A percentile compares a stretch with the other conserved stretches of the same genome.
These are phyloP conservation scores for Fibroporia radiculosa DNA, from an alignment of 768 basidiomycete species.

Conservation along the genomic window DNA sequence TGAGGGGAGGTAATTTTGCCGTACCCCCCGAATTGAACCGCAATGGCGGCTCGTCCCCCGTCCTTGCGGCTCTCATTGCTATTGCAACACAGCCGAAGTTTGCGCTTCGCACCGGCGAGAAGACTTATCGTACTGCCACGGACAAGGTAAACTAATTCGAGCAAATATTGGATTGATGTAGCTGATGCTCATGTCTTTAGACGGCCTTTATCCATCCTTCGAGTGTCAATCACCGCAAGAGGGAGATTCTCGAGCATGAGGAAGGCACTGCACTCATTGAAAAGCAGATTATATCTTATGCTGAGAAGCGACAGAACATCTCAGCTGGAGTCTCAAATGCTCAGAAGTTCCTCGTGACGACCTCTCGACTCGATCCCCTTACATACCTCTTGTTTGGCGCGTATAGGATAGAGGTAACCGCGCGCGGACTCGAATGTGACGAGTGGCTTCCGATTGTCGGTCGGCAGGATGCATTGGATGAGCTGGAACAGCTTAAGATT, in stretches of 20 bases:
- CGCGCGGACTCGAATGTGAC: constrained; percentile 78
- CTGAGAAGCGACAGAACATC: constrained; percentile 78
- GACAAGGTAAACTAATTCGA: constrained; percentile 61
- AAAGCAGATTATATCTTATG: constrained; percentile 75
- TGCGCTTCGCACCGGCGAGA: constrained; percentile 66
- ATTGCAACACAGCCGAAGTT: constrained; percentile 88
- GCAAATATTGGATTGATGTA: not conserved
- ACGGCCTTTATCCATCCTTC: constrained; percentile 73
- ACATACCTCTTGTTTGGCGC: constrained; percentile 90
- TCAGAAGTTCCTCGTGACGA: constrained; percentile 68
- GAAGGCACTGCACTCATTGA: constrained; percentile 18
- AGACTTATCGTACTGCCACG: constrained; percentile 60
- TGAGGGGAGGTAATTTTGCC: constrained; percentile 25
- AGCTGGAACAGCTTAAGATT: constrained; percentile 73
- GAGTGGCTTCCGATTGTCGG: constrained; percentile 77
- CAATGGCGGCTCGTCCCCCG: constrained; percentile 66
- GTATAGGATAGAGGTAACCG: constrained; percentile 60
- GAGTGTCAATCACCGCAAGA: constrained; percentile 76
- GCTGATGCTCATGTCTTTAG: constrained; percentile 29
- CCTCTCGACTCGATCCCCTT: constrained; percentile 82
- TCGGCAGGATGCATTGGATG: constrained; percentile 58
- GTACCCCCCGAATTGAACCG: constrained; percentile 64
- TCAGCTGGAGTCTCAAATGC: constrained; percentile 36
- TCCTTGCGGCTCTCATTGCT: constrained; percentile 78
- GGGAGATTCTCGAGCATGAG: constrained; percentile 29